Percentiles rank a stretch among this genome's conserved stretches.
phyloP scores from a whole-genome alignment of 1,284 basidiomycete genomes.

The Sporisorium graminicola region DNA sequence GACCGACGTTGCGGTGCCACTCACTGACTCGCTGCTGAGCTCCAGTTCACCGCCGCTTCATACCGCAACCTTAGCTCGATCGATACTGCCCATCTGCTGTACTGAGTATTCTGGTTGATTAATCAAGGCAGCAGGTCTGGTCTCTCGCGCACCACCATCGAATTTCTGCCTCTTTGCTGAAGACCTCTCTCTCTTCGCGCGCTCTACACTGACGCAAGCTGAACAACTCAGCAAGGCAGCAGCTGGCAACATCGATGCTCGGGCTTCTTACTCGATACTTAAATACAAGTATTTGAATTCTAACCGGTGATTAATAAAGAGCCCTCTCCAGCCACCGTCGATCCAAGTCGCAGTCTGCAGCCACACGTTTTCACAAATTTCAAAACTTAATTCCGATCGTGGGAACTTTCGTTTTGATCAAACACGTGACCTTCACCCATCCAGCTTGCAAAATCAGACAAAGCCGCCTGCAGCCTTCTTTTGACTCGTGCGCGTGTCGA shows the following conservation, averaged over 20 bases:
- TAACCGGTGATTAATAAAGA: not conserved
- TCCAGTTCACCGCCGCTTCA: not conserved
- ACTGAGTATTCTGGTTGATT: not conserved
- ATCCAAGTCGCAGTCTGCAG: not conserved
- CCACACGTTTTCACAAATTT: not conserved
- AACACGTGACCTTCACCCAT: constrained; percentile 4
- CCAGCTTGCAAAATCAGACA: not conserved
- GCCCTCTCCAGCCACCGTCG: not conserved
- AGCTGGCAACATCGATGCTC: constrained; percentile 4
- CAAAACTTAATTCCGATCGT: not conserved
- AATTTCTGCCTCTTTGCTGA: not conserved
- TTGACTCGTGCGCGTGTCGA: not conserved
- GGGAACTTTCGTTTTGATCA: constrained; percentile 4
- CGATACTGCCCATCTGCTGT: no score
- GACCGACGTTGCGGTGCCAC: not conserved
- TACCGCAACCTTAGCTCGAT: not conserved
- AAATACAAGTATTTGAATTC: not conserved
- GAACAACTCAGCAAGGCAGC: not conserved
- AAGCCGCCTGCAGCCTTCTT: constrained; percentile 7
- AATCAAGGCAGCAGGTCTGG: not conserved
- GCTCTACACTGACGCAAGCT: not conserved
- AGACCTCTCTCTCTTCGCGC: constrained; percentile 1
- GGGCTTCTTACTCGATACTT: not conserved
- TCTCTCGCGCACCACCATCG: not conserved
- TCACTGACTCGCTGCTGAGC: not conserved